Base-by-base conservation (phyloP, 768 basidiomycete species). In the Phlebiopsis gigantea region DNA sequence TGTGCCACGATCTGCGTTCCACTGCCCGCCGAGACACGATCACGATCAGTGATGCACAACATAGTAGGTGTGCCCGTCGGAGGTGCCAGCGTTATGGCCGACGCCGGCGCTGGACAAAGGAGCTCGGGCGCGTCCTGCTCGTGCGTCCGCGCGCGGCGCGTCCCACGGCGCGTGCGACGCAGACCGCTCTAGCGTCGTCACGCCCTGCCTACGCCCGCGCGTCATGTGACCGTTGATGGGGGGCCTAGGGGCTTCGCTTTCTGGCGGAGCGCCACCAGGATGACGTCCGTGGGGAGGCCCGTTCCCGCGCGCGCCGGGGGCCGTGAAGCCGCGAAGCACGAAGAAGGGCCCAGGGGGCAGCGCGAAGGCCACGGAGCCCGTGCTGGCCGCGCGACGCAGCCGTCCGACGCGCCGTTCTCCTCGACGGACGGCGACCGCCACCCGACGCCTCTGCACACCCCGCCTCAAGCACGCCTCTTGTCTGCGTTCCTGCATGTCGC, bases 41-140 rank as follows among this genome's bases (percentile, higher is more conserved):
- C 50, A 51, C 30, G 50, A 51, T 51, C 50, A 51, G 48, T 51
- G 50, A 51, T 34, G 22, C 50, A n/a, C 34, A 41, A 41, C 34
- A 30, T n/a, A 29, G 28, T 26, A 24, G 34, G 50, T 50, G 26
- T 30, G n/a, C 21, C 5, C 29, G 48, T 49, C 50, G 48, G 31
- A 41, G 22, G 50, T 21, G 10, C 31, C 14, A 22, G 19, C 50
- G 50, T 48, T 48, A 30, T 29, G 47, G 26, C 47, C 47, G 47
- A 19, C 47, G 47, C 26, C 50, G 50, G 34, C 31, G n/a, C n/a
- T n/a, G 34, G 34, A 17, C 31, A 7, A 14, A 39, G 34, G 34
- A 39, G 34, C 34, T 39, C 12, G 12, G 14, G 12, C 17, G 34
- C 4, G 34, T 39, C 34, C 17, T 10, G 34, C 34, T 39, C n/a